Percentiles rank a stretch among this genome's conserved stretches.
phyloP scores from a whole-genome alignment of 257 asterid species.

The Agastache rugosa region DNA sequence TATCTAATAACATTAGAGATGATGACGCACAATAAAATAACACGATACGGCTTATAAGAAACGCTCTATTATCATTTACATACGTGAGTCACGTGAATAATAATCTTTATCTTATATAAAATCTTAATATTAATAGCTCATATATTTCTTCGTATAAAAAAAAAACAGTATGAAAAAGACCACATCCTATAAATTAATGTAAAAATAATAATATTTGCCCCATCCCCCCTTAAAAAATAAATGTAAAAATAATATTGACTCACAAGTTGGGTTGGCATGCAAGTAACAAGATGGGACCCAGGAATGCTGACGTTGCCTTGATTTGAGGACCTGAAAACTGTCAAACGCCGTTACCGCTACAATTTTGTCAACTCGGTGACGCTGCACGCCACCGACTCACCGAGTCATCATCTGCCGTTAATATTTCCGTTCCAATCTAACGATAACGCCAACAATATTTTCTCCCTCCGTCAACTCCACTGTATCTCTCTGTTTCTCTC shows the following conservation, averaged over 20 bases:
- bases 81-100: neutral
- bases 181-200: neutral
- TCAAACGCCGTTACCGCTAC: conserved; percentile 39
- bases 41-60: neutral
- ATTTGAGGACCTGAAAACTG: conserved; percentile 26
- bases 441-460: conserved; percentile 24
- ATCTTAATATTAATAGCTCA: neutral
- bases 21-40: neutral
- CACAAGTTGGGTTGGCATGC: conserved; percentile 22
- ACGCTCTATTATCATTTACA: neutral
- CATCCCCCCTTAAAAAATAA: neutral
- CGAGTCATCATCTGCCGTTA: conserved; percentile 30
- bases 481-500: conserved; percentile 20
- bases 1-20: too few species aligned
- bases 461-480: conserved; percentile 31
- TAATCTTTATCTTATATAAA: neutral
- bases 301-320: conserved; percentile 32
- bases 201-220: neutral
- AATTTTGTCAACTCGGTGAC: conserved; percentile 42
- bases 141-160: neutral
- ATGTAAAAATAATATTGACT: neutral
- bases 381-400: conserved; percentile 37
- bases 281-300: conserved; percentile 32
- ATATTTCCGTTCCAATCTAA: neutral
- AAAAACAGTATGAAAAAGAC: neutral